Evolutionary conservation across 2,329 filamentous ascomycete species (phyloP).

Genomic region (Trichoderma sp.): DNA sequence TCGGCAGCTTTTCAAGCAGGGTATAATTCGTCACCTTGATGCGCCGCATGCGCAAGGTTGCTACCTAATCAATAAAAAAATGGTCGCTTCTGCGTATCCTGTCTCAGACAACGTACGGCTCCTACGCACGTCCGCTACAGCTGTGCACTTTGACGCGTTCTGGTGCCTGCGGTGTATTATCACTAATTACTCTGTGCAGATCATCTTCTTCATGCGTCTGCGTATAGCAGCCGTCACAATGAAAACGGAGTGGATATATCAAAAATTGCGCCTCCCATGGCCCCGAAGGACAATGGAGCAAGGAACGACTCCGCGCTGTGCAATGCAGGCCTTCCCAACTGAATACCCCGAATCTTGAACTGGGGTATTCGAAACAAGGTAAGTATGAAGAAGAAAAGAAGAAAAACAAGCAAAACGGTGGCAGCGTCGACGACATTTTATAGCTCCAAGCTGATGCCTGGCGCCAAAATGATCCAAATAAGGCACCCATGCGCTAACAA

Average conservation of each 20-base stretch:
- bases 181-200: too few relatives aligned
- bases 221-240: slow-evolving; percentile 47
- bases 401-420: slow-evolving; percentile 34
- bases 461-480: slow-evolving; percentile 30
- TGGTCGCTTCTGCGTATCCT: neutral
- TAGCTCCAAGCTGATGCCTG: slow-evolving; percentile 38
- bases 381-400: slow-evolving; percentile 56
- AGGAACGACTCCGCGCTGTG: slow-evolving; percentile 57
- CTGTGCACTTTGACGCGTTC: neutral
- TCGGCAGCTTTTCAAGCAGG: too few relatives aligned
- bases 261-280: slow-evolving; percentile 60
- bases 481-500: slow-evolving; percentile 27
- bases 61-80: too few relatives aligned
- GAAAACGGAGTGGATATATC: slow-evolving; percentile 51
- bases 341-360: slow-evolving; percentile 51
- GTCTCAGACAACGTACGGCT: neutral
- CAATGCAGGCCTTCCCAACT: slow-evolving; percentile 58
- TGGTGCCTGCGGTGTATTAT: too few relatives aligned
- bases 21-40: too few relatives aligned
- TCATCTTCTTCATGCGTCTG: slow-evolving; percentile 52
- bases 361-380: slow-evolving; percentile 52
- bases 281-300: slow-evolving; percentile 59
- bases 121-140: neutral
- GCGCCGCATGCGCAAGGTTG: too few relatives aligned
- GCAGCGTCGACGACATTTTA: slow-evolving; percentile 37